Percentiles rank a stretch among this genome's conserved stretches.
phyloP scores from a whole-genome alignment of 2,329 filamentous ascomycete genomes.

The Sporothrix phasma region DNA sequence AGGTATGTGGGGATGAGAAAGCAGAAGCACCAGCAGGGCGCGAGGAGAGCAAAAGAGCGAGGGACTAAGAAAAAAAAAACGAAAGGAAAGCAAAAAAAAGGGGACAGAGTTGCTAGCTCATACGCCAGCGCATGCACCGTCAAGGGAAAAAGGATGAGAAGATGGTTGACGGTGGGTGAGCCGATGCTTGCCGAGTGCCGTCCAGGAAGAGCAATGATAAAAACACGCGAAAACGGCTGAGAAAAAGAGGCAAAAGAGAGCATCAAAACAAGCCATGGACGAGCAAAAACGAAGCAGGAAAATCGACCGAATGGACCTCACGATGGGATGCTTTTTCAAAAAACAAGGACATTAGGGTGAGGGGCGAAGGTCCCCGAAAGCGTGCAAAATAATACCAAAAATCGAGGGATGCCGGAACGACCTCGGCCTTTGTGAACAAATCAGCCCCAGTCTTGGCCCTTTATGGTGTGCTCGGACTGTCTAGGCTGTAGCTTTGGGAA shows the following conservation, averaged over 20 bases:
- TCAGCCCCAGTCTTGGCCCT: neutral
- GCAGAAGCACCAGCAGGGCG: neutral
- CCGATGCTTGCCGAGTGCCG: neutral
- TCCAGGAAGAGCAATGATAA: neutral
- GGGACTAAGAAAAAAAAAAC: neutral
- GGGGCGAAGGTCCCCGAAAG: neutral
- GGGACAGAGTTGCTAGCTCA: neutral
- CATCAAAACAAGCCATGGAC: neutral
- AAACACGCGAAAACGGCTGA: neutral
- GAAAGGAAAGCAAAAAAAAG: neutral
- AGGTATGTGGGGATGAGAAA: conserved; percentile 3
- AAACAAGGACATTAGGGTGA: neutral
- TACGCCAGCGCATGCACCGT: conserved; percentile 10
- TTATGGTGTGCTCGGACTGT: neutral
- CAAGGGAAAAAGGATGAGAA: neutral
- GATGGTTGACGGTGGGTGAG: neutral
- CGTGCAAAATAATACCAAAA: neutral
- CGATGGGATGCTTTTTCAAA: neutral
- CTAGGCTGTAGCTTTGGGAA: conserved; percentile 1
- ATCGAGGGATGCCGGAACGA: neutral
- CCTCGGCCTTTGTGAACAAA: neutral
- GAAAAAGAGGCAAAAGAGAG: neutral
- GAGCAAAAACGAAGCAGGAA: conserved; percentile 4
- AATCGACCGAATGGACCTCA: neutral
- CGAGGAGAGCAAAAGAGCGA: neutral